Base-by-base conservation (phyloP, 2,329 filamentous ascomycete genomes). In the Sarocladium oryzae region DNA sequence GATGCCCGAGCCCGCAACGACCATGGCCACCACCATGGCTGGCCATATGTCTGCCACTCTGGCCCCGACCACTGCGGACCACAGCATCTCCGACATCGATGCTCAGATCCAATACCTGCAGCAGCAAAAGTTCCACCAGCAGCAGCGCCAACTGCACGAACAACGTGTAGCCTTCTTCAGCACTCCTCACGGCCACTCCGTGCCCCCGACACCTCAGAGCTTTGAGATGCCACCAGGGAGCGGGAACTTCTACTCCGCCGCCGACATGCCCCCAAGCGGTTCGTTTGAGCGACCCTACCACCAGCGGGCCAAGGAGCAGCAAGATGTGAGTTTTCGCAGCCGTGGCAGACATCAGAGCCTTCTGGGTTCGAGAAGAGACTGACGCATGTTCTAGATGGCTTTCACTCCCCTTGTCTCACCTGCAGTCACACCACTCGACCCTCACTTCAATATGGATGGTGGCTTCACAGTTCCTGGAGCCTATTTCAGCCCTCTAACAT, bases 401-500 rank as follows among this genome's bases (percentile, higher is more conserved):
- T 91, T 91, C 62, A 92, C 88, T 2, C 88, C 88, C 1, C 76
- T 92, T 26, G 87, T 88, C 10, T 91, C 88, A 16, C 88, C 88
- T n/a, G 88, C 87, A 4, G 87, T 92, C 38, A 91, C 88, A 2
- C 88, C 88, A 20, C 75, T 90, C 49, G 88, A 91, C 61, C 75
- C 80, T 37, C 82, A 85, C 56, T 89, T 88, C 62, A 74, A 77
- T 41, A 70, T 80, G 54, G 78, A 82, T 21, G 69, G 68, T 28
- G 70, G 72, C 45, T 88, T 82, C 59, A 77, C 79, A 5, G 75
- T 88, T 3, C 83, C 85, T 0, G 80, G 79, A 32, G 79, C 86
- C 30, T 92, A 90, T 68, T 91, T 93, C 64, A 93, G 88, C 62
- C 88, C 88, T 9, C 74, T 93, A 46, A 90, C 86, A 4, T 93